phyloP scores from a whole-genome alignment of 768 basidiomycete species.

The Grammothele lineata region DNA sequence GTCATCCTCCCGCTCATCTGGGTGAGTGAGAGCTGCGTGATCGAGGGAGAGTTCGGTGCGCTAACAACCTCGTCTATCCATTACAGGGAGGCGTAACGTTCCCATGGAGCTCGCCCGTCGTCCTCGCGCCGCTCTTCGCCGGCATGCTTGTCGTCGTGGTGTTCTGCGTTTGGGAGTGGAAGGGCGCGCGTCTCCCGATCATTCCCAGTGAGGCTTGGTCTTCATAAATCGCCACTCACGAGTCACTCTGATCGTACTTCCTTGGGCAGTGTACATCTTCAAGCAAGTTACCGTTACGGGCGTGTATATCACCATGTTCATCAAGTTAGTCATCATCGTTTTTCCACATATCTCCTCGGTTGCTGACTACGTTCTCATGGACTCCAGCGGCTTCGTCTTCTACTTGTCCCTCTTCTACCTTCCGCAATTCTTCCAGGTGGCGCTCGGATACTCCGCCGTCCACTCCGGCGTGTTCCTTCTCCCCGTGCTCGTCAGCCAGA shows the following conservation, averaged over 20 bases:
- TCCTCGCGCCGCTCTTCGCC: slow-evolving; percentile 38
- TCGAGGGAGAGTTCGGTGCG: neutral
- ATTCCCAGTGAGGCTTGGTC: slow-evolving; percentile 51
- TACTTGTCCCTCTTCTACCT: slow-evolving; percentile 67
- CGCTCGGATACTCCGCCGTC: slow-evolving; percentile 61
- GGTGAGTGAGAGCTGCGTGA: slow-evolving; percentile 32
- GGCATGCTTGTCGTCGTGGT: slow-evolving; percentile 48
- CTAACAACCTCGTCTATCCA: too few relatives aligned
- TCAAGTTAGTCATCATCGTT: slow-evolving; percentile 40
- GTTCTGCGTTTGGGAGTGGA: slow-evolving; percentile 74
- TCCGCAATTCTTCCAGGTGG: slow-evolving; percentile 74
- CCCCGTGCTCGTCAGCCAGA: slow-evolving; percentile 64
- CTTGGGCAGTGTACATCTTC: slow-evolving; percentile 78
- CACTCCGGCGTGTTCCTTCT: slow-evolving; percentile 63
- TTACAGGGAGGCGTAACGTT: slow-evolving; percentile 66
- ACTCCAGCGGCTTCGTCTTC: slow-evolving; percentile 50
- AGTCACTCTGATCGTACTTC: neutral
- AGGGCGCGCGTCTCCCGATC: slow-evolving; percentile 63
- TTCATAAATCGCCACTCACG: neutral
- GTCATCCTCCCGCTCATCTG: slow-evolving; percentile 71
- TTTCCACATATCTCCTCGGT: too few relatives aligned
- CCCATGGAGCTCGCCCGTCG: slow-evolving; percentile 64
- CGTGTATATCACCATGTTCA: slow-evolving; percentile 65
- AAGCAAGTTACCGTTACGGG: slow-evolving; percentile 60
- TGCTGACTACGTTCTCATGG: neutral